A percentile compares a stretch with the other conserved stretches of the same genome.
Evolutionary conservation across 768 basidiomycete genomes (phyloP).

Genomic region (Lactarius indigo): DNA sequence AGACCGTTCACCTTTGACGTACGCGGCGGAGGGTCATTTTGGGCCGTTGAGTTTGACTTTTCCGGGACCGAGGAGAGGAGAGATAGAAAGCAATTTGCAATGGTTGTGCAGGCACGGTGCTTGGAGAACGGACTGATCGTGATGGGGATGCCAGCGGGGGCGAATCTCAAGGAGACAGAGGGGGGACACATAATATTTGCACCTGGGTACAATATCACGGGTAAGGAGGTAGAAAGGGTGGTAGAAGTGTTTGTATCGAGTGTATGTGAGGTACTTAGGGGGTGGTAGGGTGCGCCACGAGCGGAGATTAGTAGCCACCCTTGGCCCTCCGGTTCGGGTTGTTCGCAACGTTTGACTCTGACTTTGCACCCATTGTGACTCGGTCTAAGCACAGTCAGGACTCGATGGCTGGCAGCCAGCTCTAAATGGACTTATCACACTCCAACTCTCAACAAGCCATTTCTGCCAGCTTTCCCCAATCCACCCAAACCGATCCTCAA

Average conservation of each 20-base stretch:
- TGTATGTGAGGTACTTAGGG: constrained; percentile 56
- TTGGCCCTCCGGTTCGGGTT: constrained; percentile 7
- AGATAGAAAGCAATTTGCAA: constrained; percentile 54
- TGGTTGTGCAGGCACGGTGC: constrained; percentile 65
- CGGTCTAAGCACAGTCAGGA: constrained; percentile 1
- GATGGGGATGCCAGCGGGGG: constrained; percentile 73
- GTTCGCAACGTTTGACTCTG: neutral
- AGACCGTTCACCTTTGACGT: constrained; percentile 73
- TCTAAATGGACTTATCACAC: constrained; percentile 91
- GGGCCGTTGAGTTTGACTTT: constrained; percentile 82
- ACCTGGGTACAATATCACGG: constrained; percentile 77
- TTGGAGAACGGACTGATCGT: constrained; percentile 63
- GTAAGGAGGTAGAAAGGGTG: constrained; percentile 64
- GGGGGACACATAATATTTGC: constrained; percentile 75
- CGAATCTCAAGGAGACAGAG: constrained; percentile 62
- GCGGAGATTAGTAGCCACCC: constrained; percentile 23
- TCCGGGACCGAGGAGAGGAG: constrained; percentile 38
- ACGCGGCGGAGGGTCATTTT: constrained; percentile 81
- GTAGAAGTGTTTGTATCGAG: constrained; percentile 62
- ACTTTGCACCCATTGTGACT: neutral
- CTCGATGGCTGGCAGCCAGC: constrained; percentile 84
- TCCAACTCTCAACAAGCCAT: constrained; percentile 67
- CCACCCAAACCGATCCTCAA: constrained; percentile 30
- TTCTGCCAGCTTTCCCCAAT: constrained; percentile 34
- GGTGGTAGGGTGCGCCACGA: constrained; percentile 1